These are phyloP conservation scores for Euphorbia tirucalli DNA, from an alignment of 345 rosid genomes.

Conservation along the genomic window DNA sequence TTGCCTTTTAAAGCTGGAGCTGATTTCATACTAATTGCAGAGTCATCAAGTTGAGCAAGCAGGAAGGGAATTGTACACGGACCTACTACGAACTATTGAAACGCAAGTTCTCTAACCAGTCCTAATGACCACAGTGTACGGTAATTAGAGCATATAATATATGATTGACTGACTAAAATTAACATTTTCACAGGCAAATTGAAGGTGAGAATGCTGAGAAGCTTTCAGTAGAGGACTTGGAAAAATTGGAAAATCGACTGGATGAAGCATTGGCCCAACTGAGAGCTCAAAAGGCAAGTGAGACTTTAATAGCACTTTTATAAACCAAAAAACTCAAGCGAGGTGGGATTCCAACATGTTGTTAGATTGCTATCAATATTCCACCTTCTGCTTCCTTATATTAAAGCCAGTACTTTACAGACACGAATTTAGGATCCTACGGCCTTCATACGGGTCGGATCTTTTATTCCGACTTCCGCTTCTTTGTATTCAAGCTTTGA, in stretches of 20 bases:
- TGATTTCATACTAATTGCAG: not conserved
- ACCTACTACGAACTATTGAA: not conserved
- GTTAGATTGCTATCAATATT: too few relatives aligned
- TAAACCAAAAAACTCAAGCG: too few relatives aligned
- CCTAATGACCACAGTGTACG: not conserved
- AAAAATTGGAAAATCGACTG: not conserved
- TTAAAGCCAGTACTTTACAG: too few relatives aligned
- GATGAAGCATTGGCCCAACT: not conserved
- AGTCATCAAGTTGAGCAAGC: not conserved
- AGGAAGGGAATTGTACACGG: not conserved
- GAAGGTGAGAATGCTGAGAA: not conserved
- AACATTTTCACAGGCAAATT: not conserved
- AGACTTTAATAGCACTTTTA: too few relatives aligned
- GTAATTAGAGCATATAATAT: not conserved
- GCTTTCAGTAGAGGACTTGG: not conserved
- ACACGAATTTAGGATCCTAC: too few relatives aligned
- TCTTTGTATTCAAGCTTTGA: too few relatives aligned
- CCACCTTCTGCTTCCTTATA: too few relatives aligned
- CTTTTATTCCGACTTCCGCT: too few relatives aligned
- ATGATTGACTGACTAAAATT: not conserved
- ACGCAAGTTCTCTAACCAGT: not conserved
- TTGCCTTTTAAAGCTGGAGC: too few relatives aligned
- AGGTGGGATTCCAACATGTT: too few relatives aligned
- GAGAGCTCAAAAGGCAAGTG: not conserved
- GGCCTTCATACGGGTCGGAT: too few relatives aligned